phyloP scores from a whole-genome alignment of 306 rosid species.

The Vigna hirtella region DNA sequence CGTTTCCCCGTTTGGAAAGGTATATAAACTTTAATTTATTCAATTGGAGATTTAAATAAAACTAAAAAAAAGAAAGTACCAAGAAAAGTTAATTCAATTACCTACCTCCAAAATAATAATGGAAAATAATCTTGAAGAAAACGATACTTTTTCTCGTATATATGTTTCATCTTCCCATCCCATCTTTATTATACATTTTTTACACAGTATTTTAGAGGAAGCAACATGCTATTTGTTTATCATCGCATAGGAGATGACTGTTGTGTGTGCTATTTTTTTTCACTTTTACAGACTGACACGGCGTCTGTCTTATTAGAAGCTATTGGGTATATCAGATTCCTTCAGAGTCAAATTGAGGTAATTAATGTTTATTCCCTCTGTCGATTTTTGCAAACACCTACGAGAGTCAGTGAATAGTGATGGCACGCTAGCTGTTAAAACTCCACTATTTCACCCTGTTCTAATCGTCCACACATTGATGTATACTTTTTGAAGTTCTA shows the following conservation, averaged over 20 bases:
- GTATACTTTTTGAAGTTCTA: slow-evolving; percentile 39
- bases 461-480: background rate
- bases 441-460: slow-evolving; percentile 41
- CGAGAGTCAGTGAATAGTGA: slow-evolving; percentile 45
- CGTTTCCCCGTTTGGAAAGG: slow-evolving; percentile 99
- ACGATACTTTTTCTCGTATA: background rate
- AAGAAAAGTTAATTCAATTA: slow-evolving; percentile 9
- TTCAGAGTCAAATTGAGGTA: slow-evolving; percentile 98
- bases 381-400: slow-evolving; percentile 49
- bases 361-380: slow-evolving; percentile 54
- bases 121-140: slow-evolving; percentile 6
- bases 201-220: background rate
- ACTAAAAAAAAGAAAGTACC: slow-evolving; percentile 1
- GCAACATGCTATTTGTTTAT: background rate
- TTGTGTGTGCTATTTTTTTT: slow-evolving; percentile 51
- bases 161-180: background rate
- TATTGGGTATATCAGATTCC: slow-evolving; percentile 99
- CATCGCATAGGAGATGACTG: slow-evolving; percentile 45
- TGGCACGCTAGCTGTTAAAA: slow-evolving; percentile 50
- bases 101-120: background rate
- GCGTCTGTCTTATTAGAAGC: slow-evolving; percentile 99
- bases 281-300: slow-evolving; percentile 99
- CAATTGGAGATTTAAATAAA: background rate
- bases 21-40: slow-evolving; percentile 33
- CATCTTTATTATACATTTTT: background rate